phyloP scores from a whole-genome alignment of 2,329 filamentous ascomycete genomes.

The Parastagonospora avenae region DNA sequence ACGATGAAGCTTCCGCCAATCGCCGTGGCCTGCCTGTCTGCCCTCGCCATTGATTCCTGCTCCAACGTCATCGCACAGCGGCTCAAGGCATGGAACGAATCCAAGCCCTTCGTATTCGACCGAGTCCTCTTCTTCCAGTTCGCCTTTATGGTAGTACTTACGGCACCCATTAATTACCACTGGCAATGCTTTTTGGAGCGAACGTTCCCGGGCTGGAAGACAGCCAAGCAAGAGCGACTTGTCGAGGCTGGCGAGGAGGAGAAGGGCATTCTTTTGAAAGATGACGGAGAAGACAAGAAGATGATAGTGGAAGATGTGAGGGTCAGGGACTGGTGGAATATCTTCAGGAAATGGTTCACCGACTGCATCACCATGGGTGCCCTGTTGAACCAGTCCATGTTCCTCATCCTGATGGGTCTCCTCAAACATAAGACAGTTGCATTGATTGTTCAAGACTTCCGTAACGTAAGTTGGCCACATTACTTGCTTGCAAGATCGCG shows the following conservation, averaged over 20 bases:
- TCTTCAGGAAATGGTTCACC: slow-evolving; percentile 67
- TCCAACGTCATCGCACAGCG: slow-evolving; percentile 47
- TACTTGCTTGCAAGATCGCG: not conserved
- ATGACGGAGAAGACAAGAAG: slow-evolving; percentile 34
- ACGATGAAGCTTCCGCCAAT: slow-evolving; percentile 41
- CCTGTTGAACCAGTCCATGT: slow-evolving; percentile 67
- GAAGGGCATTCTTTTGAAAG: slow-evolving; percentile 32
- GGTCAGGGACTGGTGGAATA: slow-evolving; percentile 60
- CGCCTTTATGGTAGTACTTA: slow-evolving; percentile 68
- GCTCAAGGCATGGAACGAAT: slow-evolving; percentile 43
- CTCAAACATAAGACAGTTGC: slow-evolving; percentile 45
- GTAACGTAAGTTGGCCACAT: slow-evolving; percentile 46
- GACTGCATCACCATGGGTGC: slow-evolving; percentile 71
- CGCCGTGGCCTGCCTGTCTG: slow-evolving; percentile 40
- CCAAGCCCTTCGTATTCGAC: slow-evolving; percentile 45
- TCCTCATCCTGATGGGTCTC: slow-evolving; percentile 65
- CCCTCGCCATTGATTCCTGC: slow-evolving; percentile 43
- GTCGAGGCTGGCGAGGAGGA: slow-evolving; percentile 31
- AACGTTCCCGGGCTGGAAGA: slow-evolving; percentile 67
- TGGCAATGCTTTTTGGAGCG: slow-evolving; percentile 84
- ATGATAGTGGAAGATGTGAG: slow-evolving; percentile 34
- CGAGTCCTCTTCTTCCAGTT: slow-evolving; percentile 46
- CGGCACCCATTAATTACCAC: slow-evolving; percentile 79
- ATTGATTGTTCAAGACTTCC: slow-evolving; percentile 39
- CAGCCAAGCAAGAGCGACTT: slow-evolving; percentile 22